Evolutionary conservation across 2,329 filamentous ascomycete species (phyloP), one percentile per base, ranked within the genome.

Genomic region (Sphaceloma murrayae): DNA sequence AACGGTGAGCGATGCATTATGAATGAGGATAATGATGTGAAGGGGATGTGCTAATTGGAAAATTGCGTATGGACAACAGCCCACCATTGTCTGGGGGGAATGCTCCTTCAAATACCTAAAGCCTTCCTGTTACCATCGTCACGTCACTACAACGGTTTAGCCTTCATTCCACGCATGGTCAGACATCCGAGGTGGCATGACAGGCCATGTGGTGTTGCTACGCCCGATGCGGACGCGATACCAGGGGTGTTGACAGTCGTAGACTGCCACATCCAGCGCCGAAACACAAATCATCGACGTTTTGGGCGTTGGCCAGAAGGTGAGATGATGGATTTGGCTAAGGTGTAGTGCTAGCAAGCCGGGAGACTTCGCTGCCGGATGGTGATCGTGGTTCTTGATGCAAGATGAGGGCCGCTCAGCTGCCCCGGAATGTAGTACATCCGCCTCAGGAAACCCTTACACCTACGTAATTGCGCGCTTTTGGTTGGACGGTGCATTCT

Each of bases 1-100:
- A 45, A 21, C 6, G 42, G 9, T 17, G 40, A 32, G 29, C 30
- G 31, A 16, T 26, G 24, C 42, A 45, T 45, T 19, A 3, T 45
- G 42, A 5, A 9, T 22, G 27, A 17, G 39, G 31, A 33, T 13
- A 13, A 16, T 16, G 34, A 18, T 9, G 8, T 16, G 34, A 8
- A 9, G 17, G 17, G 13, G 34, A 18, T 4, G 34, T 16, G n/a
- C n/a, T n/a, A n/a, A n/a, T n/a, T n/a, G n/a, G n/a, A n/a, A n/a
- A n/a, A n/a, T n/a, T n/a, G n/a, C n/a, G n/a, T n/a, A n/a, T n/a
- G n/a, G n/a, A n/a, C n/a, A n/a, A n/a, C n/a, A n/a, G n/a, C n/a
- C n/a, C n/a, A n/a, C n/a, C n/a, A n/a, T n/a, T n/a, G n/a, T n/a
- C n/a, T n/a, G n/a, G n/a, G n/a, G n/a, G n/a, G n/a, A n/a, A n/a